Base-by-base conservation (phyloP, 2,329 filamentous ascomycete genomes). In the Aspergillus candidus region DNA sequence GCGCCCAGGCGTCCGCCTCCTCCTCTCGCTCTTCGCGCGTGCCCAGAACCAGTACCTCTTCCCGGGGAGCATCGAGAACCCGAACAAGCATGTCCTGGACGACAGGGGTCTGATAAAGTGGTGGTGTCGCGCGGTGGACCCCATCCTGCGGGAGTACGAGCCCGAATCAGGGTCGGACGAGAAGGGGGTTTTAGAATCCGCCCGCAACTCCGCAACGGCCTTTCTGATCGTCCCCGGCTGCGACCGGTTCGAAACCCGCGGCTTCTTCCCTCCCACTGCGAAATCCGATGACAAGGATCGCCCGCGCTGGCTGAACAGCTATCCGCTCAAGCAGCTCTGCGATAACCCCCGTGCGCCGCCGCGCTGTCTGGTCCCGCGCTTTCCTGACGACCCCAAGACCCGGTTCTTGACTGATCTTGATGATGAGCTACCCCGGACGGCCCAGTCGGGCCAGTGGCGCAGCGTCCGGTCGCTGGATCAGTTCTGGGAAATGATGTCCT, bases 401-500 rank as follows among this genome's bases (percentile, higher is more conserved):
- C 80, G 93, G 4, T 97, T 90, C 59, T 76, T 94, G 36, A 79
- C 88, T 47, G 91, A 97, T 60, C 72, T 98, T 4, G 91, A 98
- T 57, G 86, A 91, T 29, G 88, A 94, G 60, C 76, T 86, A 0
- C 76, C 79, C 4, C 61, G 63, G 37, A 53, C 46, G 31, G 46
- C 44, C 1, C 54, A 55, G 6, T 47, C 49, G 3, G 60, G 86
- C 0, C 75, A 79, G 44, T 98, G 93, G 93, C 86, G 82, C 61
- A 89, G 85, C 47, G 82, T 96, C 17, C 83, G 78, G 61, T 86
- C 82, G 0, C 71, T 98, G 33, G 86, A 90, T n/a, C 83, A 90
- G 54, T 98, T 98, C 60, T 98, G 93, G 93, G 93, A 98, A 50
- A 86, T 94, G 77, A 97, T 98, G 91, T 84, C 90, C 0, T 97